These are phyloP conservation scores for Trichoderma erinaceum DNA, from an alignment of 495 filamentous ascomycete species.

Conservation along the genomic window DNA sequence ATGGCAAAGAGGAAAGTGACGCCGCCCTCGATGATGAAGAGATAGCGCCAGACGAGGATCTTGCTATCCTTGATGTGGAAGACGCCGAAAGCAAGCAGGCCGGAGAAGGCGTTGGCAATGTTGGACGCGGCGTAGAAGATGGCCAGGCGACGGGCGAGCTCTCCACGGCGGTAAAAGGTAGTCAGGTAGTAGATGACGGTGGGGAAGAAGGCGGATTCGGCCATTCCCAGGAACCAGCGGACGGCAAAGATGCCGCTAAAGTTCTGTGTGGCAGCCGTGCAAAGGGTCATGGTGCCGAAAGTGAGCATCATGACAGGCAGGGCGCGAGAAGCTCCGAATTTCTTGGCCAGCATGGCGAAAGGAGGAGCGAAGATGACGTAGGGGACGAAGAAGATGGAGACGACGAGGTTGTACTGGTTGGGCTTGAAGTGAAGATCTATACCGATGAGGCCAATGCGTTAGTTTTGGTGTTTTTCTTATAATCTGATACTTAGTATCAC, in stretches of 20 bases:
- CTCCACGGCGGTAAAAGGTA: conserved; percentile 67
- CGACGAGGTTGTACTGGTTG: conserved; percentile 64
- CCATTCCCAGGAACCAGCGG: conserved; percentile 64
- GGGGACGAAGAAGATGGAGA: conserved; percentile 73
- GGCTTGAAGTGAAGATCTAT: conserved; percentile 24
- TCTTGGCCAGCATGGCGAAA: conserved; percentile 63
- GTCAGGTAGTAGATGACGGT: conserved; percentile 51
- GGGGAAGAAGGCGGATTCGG: conserved; percentile 70
- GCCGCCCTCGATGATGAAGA: conserved; percentile 70
- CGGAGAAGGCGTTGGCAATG: conserved; percentile 68
- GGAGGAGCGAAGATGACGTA: conserved; percentile 65
- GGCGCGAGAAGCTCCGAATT: conserved; percentile 55
- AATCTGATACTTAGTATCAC: neutral
- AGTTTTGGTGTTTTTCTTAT: neutral
- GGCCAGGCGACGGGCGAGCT: conserved; percentile 66
- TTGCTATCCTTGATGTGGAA: conserved; percentile 57
- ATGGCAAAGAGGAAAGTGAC: conserved; percentile 57
- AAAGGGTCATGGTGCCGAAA: conserved; percentile 56
- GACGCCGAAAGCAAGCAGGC: conserved; percentile 67
- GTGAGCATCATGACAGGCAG: conserved; percentile 62
- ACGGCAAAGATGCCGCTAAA: conserved; percentile 62
- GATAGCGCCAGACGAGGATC: conserved; percentile 60
- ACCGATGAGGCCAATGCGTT: conserved; percentile 37
- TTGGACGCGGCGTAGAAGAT: conserved; percentile 74
- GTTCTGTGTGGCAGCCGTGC: conserved; percentile 46